Base-by-base conservation (phyloP, 1,139 yeast species). In the Petasospora rhodanensis region DNA sequence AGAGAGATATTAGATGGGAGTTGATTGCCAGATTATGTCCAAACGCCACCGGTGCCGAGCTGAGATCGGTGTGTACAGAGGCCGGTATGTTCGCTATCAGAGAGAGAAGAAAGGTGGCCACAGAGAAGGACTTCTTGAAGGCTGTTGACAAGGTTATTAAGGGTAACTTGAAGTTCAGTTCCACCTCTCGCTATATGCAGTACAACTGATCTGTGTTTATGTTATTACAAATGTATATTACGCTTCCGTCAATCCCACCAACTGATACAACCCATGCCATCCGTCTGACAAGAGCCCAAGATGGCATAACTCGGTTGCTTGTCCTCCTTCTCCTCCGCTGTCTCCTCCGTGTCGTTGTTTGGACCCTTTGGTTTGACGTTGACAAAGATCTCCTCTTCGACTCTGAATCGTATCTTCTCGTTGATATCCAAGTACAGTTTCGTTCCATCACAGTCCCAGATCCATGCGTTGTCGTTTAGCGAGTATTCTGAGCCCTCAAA, bases 11-110 rank as follows among this genome's bases (percentile, higher is more conserved):
- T 42, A 80, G 98, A 63, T 91, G 98, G 98, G 98, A 91, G 62
- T 74, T 91, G 55, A 91, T 91, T 54, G 87, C 97, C 15, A 76
- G 98, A 58, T 71, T 91, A 55, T 91, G 98, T 67, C 98, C 98
- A 44, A 91, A 91, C 61, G 84, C 95, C 13, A 91, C 98, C 2
- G 99, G 99, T 62, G 99, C 98, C 8, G 98, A 91, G 64, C 73
- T 91, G 52, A 79, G 96, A 57, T 84, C 95, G 10, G 96, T 89
- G 17, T 87, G 97, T 62, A 89, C 96, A 2, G 96, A 89, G 62
- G 96, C 96, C 6, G 99, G 98, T 52, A 91, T 91, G 98, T 91
- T 87, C 70, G 98, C 98, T 32, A 91, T 91, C 41, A 79, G 99
- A 56, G 96, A 97, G 13, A 79, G 98, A 62, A 77, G 97, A 68